Base-by-base conservation (phyloP, 1,284 basidiomycete genomes). In the Calocybe gambosa region DNA sequence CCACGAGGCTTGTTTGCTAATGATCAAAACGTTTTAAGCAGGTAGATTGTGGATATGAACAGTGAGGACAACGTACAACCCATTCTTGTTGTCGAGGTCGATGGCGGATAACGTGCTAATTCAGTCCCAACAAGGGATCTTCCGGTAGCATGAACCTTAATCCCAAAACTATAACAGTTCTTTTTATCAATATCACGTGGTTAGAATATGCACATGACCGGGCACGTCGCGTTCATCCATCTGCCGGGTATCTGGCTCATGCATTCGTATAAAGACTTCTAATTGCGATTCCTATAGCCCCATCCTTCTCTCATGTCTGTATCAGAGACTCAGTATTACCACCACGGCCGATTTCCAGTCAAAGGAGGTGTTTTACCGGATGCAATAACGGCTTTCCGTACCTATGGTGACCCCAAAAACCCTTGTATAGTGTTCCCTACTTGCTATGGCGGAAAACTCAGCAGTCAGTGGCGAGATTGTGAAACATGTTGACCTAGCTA, bases 1-100 rank as follows among this genome's bases (percentile, higher is more conserved):
- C 95, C 95, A 80, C 94, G 89, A 70, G 95, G 95, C 90, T 98
- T 94, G 82, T 93, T 93, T 68, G 91, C 85, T 88, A 54, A 9
- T 55, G 16, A 50, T 45, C 21, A 44, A 21, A 38, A 18, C 19
- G 46, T 49, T 43, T 54, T 40, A 58, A 40, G 50, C 49, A 39
- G 46, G 54, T 38, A 35, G 47, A 47, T 19, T 38, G n/a, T 25
- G 36, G 31, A 29, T 28, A 15, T 34, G 29, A 38, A 46, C 46
- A 51, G 51, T 51, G 39, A 37, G 35, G 50, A 58, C 66, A 59
- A 80, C 85, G 63, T 80, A 85, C 85, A 88, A 77, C 85, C 85
- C 85, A 88, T 88, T 77, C 71, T 84, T 80, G 76, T 70, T 60
- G 31, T 34, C 31, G n/a, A 34, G 62, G 68, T 64, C 64, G 64